Base-by-base conservation (phyloP, 148 eudicot species). In the Suaeda aralocaspica region DNA sequence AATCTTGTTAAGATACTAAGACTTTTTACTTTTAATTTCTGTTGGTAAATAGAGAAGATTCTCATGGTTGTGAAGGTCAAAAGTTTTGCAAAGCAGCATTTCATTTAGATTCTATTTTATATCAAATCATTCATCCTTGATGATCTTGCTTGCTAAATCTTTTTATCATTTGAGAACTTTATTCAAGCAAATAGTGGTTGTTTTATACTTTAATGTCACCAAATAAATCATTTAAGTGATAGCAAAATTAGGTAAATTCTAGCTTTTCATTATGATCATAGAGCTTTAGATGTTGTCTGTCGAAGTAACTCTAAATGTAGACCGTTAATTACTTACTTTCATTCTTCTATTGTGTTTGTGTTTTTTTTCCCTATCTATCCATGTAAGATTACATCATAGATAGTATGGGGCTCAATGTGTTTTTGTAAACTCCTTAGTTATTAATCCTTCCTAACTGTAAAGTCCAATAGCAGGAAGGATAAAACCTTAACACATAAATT, bases 21-120 rank as follows among this genome's bases (percentile, higher is more conserved):
- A 46, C 66, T 10, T 56, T 24, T 14, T 22, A 0, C 28, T 4
- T 65, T 71, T 58, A n/a, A 58, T 41, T 21, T 53, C 7, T 72
- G 57, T 25, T 67, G 69, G 62, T 36, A 51, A 60, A 24, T 28
- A 72, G 64, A 64, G 73, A 52, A 52, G 80, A 77, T 77, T 77
- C 80, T 72, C 76, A 29, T 39, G 72, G 68, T 31, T 52, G 22
- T 72, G 69, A 72, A 72, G 66, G 76, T 77, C 73, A 77, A 77
- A 70, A 77, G 69, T 71, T 55, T 25, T 72, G 59, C 62, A 71
- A 59, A 77, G 67, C 34, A 36, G 34, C 55, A 59, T 46, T 71
- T 24, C 52, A 28, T 72, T 26, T 63, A 33, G 58, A 25, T n/a
- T 28, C 44, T 63, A 64, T 21, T 63, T 41, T 63, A n/a, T 10